phyloP scores from a whole-genome alignment of 768 basidiomycete genomes.

The Dentipellis sp. region DNA sequence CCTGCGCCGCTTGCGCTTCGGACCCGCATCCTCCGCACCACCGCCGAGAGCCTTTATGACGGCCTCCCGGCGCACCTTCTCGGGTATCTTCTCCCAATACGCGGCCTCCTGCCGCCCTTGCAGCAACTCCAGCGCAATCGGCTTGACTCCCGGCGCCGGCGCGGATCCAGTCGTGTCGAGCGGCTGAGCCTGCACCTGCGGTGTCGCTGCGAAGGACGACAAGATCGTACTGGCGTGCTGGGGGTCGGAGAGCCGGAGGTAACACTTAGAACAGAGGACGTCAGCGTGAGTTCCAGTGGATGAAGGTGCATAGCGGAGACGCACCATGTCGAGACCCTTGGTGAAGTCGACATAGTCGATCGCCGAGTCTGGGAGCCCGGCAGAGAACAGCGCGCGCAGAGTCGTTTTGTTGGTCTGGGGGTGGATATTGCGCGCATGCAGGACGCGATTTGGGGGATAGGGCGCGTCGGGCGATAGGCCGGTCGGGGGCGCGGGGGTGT shows the following conservation, averaged over 20 bases:
- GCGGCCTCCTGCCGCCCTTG: conserved; percentile 54
- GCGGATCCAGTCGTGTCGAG: conserved; percentile 42
- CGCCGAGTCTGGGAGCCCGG: conserved; percentile 24
- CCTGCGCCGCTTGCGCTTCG: background rate
- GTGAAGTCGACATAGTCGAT: conserved; percentile 76
- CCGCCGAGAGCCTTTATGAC: conserved; percentile 24
- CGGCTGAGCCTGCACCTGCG: conserved; percentile 35
- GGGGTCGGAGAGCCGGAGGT: conserved; percentile 57
- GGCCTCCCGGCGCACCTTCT: conserved; percentile 56
- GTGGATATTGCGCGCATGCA: conserved; percentile 64
- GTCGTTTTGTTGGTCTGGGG: conserved; percentile 77
- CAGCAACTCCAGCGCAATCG: conserved; percentile 46
- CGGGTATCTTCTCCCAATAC: conserved; percentile 77
- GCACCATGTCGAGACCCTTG: conserved; percentile 67
- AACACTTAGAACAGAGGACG: conserved; percentile 39
- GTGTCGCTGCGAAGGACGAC: conserved; percentile 30
- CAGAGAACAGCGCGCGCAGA: conserved; percentile 51
- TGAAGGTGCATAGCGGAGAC: conserved; percentile 14
- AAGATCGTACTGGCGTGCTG: conserved; percentile 36
- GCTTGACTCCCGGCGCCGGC: conserved; percentile 11
- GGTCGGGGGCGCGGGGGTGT: background rate
- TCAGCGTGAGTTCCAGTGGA: background rate
- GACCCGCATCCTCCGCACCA: background rate
- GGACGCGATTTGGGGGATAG: conserved; percentile 53
- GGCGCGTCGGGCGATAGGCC: background rate